Conservation (phyloP, 495 filamentous ascomycete genomes). For the Aspergillus nanangensis region DNA sequence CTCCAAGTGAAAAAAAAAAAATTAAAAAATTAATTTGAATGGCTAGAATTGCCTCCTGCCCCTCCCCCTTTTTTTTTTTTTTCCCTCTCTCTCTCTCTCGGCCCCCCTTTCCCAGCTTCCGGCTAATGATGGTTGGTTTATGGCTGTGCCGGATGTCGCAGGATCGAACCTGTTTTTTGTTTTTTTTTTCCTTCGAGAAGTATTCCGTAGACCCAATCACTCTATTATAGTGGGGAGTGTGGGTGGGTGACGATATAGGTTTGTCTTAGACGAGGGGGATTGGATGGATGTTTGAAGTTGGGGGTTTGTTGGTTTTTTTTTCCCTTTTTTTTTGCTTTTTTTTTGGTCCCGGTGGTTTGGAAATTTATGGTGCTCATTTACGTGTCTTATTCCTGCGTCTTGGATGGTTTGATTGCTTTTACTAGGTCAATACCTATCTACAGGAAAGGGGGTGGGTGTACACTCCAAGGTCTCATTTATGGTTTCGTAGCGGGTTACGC, state of each 20-base stretch:
- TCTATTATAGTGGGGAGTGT: slow-evolving; percentile 2
- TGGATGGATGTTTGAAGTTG: no score
- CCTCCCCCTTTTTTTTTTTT: slow-evolving; percentile 15
- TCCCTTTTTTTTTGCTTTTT: not conserved
- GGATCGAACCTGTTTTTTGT: not conserved
- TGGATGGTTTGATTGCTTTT: slow-evolving; percentile 1
- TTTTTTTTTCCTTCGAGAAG: slow-evolving; percentile 8
- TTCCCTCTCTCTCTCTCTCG: no score
- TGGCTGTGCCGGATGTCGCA: slow-evolving; percentile 9
- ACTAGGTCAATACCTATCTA: no score
- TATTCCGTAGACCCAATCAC: slow-evolving; percentile 7
- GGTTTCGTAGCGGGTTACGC: no score
- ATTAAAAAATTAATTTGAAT: not conserved
- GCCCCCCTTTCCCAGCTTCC: slow-evolving; percentile 15
- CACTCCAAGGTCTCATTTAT: no score
- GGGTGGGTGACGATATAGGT: no score
- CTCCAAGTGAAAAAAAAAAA: no score
- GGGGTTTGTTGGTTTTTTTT: no score
- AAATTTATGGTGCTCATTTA: no score
- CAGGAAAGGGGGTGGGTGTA: no score
- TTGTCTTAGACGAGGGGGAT: slow-evolving; percentile 4
- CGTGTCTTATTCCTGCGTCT: no score
- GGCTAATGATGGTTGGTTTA: slow-evolving; percentile 5
- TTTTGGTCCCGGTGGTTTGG: not conserved
- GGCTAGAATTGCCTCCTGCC: not conserved